Base-by-base conservation (phyloP, 2,329 filamentous ascomycete species). In the Beauveria pseudobassiana region DNA sequence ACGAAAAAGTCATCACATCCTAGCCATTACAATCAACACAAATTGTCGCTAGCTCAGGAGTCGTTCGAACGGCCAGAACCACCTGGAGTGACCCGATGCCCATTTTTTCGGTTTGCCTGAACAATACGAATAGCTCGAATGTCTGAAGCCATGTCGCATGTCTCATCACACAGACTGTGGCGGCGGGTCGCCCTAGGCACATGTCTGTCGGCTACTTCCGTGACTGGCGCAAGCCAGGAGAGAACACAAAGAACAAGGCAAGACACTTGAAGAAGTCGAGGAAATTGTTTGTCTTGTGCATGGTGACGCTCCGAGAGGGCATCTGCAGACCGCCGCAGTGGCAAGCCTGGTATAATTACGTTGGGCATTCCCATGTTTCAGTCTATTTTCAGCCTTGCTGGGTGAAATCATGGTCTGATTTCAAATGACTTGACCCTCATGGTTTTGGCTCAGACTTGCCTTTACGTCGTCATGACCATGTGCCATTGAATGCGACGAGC, bases 371-470 rank as follows among this genome's bases (percentile, higher is more conserved):
- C 7, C 42, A 43, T 20, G 42, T 20, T 20, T 20, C 18, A 43
- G 42, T 43, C n/a, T 43, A 20, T 9, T 43, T 8, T 43, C 42
- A 43, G 42, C 42, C 42, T 20, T 43, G 40, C n/a, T 18, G 6
- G 40, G 30, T 34, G 30, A 34, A 8, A 43, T 43, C n/a, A 34
- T 34, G 48, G 18, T 34, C 5, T 10, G 34, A 14, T 38, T 38
- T 51, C 26, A 20, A 51, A 50, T 14, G 10, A 43, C 12, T 38
- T 18, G 12, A 42, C n/a, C 18, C 9, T 26, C 20, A 60, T 14
- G 16, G 12, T 49, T 46, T 68, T 66, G 77, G 80, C 83, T 86
- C 83, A 86, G 82, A 84, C 81, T 85, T 86, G 83, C 83, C 83
- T 86, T 86, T 82, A 80, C 74, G 66, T 76, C 80, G 70, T 83